A percentile compares a stretch with the other conserved stretches of the same genome.
These are phyloP conservation scores for Purpureocillium lavendulum DNA, from an alignment of 2,329 filamentous ascomycete species.

Conservation along the genomic window DNA sequence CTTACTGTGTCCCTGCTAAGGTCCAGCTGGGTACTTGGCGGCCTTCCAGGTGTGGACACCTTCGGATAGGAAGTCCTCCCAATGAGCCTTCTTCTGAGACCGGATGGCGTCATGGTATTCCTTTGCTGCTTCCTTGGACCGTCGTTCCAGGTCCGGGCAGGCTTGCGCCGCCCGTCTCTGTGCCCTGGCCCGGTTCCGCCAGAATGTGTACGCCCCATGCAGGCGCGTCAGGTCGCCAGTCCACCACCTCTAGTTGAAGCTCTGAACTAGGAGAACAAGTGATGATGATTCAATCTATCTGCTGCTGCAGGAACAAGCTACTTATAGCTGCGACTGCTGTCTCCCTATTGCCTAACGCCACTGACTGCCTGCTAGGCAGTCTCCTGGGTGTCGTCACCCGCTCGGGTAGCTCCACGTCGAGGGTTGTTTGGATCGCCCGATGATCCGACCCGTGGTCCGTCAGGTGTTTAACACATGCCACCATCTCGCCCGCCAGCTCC, in stretches of 20 bases:
- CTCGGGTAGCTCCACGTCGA: background rate
- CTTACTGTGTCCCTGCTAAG: slow-evolving; percentile 7
- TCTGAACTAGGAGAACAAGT: no score
- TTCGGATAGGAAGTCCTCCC: slow-evolving; percentile 16
- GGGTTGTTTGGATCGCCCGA: no score
- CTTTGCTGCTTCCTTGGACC: slow-evolving; percentile 1
- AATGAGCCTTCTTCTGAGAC: slow-evolving; percentile 16
- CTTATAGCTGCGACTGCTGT: no score
- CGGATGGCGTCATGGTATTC: slow-evolving; percentile 8
- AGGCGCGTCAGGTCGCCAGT: slow-evolving; percentile 1
- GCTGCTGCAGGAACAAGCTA: no score
- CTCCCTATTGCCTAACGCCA: no score
- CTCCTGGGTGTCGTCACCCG: background rate
- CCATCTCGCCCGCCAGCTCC: slow-evolving; percentile 1
- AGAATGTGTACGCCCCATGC: slow-evolving; percentile 2
- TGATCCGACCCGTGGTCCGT: background rate
- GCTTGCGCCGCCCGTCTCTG: background rate
- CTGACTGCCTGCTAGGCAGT: slow-evolving; percentile 1
- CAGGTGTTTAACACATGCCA: background rate
- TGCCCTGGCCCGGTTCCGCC: slow-evolving; percentile 5
- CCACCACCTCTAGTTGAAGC: slow-evolving; percentile 4
- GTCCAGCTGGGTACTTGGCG: slow-evolving; percentile 15
- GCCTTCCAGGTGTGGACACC: slow-evolving; percentile 10
- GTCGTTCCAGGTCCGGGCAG: no score
- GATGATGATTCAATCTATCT: no score